Evolutionary conservation across 768 basidiomycete genomes (phyloP), one percentile per base, ranked within the genome.

Genomic region (Lenzites betulinus): DNA sequence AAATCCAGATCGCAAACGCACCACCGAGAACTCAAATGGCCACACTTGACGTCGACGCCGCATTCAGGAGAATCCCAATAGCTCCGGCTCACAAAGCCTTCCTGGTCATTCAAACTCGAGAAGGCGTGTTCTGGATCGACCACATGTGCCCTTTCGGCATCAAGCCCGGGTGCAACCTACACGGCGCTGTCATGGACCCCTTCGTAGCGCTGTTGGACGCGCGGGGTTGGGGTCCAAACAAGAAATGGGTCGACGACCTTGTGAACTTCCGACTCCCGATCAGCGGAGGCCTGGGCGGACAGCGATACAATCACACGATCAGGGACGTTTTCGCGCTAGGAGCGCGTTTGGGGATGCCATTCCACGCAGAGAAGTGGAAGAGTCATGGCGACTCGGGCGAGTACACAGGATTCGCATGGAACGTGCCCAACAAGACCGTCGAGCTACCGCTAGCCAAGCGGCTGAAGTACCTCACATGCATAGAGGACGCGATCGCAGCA

Each of bases 391-490:
- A 26, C 16, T n/a, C 38, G 0, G 60, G 68, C 9, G 59, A 43
- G 7, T 77, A 71, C 55, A 51, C 72, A 7, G 71, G 74, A 22
- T 75, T 75, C 54, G 36, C 56, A 0, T 75, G 73, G 73, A 66
- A 75, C 54, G 51, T 78, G 8, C 30, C 28, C 1, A 2, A 26
- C 0, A 63, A 63, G 15, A 57, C 36, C 0, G 74, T 79, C 3
- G 64, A 64, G 6, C 67, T 79, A 11, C 72, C 75, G 0, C 67
- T 71, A 13, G 42, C 48, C 8, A 78, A 77, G 51, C 58, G 69
- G 2, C 0, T 47, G 1, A 73, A 71, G 44, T 71, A 71, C 51
- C 60, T 69, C 7, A 30, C 15, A 0, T 38, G 66, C 23, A 54
- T 66, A 6, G 35, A 42, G 15, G 41, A 42, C 15, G 3, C 20